Percentiles rank a stretch among this genome's conserved stretches.
These are phyloP conservation scores for Aspergillus sp. DNA, from an alignment of 2,329 filamentous ascomycete species.

Conservation along the genomic window DNA sequence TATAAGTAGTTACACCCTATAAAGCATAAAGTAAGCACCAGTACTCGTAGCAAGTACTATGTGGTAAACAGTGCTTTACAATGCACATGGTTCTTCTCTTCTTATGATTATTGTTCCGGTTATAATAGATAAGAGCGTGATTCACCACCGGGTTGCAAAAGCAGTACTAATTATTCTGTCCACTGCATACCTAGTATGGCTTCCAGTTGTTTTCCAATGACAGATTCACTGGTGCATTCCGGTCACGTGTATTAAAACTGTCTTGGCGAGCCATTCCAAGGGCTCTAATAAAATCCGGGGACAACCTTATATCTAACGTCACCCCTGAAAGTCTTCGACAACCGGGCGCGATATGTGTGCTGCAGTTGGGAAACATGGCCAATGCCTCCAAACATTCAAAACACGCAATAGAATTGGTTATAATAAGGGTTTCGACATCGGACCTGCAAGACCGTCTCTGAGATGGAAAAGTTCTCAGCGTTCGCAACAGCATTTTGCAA, in stretches of 20 bases:
- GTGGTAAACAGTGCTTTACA: no score
- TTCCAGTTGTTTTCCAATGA: no score
- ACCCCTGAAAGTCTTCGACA: not conserved
- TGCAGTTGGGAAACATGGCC: not conserved
- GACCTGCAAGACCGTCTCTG: not conserved
- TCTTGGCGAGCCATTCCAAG: not conserved
- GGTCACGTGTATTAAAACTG: not conserved
- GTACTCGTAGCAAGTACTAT: no score
- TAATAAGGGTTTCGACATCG: not conserved
- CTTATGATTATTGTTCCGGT: no score
- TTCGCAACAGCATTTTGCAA: constrained; percentile 7
- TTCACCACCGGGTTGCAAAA: no score
- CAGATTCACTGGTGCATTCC: no score
- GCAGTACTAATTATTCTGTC: no score
- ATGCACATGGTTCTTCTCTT: no score
- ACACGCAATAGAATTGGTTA: not conserved
- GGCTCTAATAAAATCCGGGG: not conserved
- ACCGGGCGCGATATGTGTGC: not conserved
- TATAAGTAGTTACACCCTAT: not conserved
- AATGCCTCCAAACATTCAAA: not conserved
- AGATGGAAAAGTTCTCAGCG: constrained; percentile 15
- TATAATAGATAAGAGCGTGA: no score
- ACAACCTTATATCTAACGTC: not conserved
- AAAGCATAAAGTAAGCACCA: not conserved
- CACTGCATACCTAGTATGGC: no score